Conservation (phyloP, 495 filamentous ascomycete species). For the Daldinia loculata region DNA sequence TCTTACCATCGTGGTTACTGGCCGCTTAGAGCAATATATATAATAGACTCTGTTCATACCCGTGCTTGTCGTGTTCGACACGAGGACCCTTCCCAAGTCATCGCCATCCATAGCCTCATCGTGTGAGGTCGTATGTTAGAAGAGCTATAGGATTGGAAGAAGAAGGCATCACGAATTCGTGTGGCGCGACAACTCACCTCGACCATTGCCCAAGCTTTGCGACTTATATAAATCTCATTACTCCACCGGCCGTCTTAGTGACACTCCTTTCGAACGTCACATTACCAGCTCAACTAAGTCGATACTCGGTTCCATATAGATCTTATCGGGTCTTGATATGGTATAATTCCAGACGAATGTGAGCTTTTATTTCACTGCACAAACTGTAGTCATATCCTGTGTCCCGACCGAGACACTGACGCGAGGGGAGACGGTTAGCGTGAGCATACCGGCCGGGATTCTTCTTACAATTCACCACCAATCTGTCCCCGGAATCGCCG, state of each 20-base stretch:
- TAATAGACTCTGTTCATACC: conserved; percentile 21
- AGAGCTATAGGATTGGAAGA: conserved; percentile 19
- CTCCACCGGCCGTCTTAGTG: conserved; percentile 8
- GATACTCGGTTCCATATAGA: conserved; percentile 1
- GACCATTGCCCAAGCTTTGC: conserved; percentile 11
- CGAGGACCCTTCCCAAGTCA: conserved; percentile 1
- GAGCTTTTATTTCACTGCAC: conserved; percentile 32
- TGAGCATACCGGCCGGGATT: conserved; percentile 23
- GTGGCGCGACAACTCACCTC: conserved; percentile 10
- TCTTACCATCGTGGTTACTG: conserved; percentile 14
- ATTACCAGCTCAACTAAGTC: neutral
- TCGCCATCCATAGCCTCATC: conserved; percentile 31
- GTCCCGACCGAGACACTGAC: conserved; percentile 38
- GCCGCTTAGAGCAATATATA: conserved; percentile 25
- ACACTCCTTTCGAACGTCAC: conserved; percentile 1
- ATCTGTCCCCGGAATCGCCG: conserved; percentile 1
- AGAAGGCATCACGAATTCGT: conserved; percentile 23
- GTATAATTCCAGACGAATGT: conserved; percentile 39
- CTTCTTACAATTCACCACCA: conserved; percentile 25
- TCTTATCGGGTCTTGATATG: conserved; percentile 21
- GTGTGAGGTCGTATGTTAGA: conserved; percentile 29
- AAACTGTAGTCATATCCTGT: conserved; percentile 4
- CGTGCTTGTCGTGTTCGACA: neutral
- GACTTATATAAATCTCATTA: conserved; percentile 21
- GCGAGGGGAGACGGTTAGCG: conserved; percentile 25